Evolutionary conservation across 192 early-diverging fungal species (phyloP).

Genomic region (Oehlia diaphana): DNA sequence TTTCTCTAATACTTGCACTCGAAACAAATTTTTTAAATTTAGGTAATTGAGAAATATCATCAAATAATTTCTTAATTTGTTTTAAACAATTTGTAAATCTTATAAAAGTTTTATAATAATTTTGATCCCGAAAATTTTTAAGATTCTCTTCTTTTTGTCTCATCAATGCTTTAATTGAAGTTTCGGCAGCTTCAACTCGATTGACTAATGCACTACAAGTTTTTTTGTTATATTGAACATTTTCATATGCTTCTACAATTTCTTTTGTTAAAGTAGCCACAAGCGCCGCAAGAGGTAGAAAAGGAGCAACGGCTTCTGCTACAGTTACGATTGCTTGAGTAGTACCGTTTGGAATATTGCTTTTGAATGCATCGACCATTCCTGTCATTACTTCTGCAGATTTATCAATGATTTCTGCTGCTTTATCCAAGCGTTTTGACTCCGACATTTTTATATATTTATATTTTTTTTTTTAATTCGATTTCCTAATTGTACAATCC

Average conservation of each 20-base stretch:
- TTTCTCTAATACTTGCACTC: not conserved
- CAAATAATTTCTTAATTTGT: constrained; percentile 25
- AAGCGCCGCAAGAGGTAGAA: not conserved
- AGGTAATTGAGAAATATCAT: constrained; percentile 20
- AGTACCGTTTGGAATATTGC: no score
- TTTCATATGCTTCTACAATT: constrained; percentile 13
- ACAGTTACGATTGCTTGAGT: not conserved
- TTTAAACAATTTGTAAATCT: constrained; percentile 7
- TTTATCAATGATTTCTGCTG: no score
- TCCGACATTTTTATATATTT: no score
- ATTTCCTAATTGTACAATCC: no score
- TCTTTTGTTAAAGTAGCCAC: not conserved
- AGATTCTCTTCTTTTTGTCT: constrained; percentile 9
- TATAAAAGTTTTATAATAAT: constrained; percentile 13
- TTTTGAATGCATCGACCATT: no score
- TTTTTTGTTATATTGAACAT: constrained; percentile 28
- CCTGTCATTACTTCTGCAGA: no score
- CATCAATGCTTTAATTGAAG: not conserved
- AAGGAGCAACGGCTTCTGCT: not conserved
- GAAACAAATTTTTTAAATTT: constrained; percentile 9
- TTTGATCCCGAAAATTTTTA: constrained; percentile 4
- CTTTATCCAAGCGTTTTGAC: no score
- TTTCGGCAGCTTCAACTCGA: constrained; percentile 8
- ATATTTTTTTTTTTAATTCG: no score
- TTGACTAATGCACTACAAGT: constrained; percentile 15